Conservation (phyloP, 2,329 filamentous ascomycete species). For the Drechslerella dactyloides region DNA sequence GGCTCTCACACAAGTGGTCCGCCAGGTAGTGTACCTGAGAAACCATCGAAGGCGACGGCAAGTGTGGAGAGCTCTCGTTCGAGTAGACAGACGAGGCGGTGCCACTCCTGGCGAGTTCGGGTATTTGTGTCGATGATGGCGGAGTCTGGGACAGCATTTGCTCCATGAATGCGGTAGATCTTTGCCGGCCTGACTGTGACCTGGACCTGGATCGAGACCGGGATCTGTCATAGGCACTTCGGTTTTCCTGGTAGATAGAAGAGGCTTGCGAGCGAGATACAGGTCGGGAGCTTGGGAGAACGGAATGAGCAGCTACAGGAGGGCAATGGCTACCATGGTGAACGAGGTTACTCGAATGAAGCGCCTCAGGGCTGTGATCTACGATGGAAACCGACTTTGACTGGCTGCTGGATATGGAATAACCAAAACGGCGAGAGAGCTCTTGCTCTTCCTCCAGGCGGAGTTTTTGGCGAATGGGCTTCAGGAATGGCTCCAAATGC, state of each 20-base stretch:
- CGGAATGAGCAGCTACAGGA: neutral
- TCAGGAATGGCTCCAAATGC: constrained; percentile 86
- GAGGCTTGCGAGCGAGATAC: constrained; percentile 27
- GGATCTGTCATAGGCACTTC: constrained; percentile 12
- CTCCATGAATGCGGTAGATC: constrained; percentile 26
- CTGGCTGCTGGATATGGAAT: constrained; percentile 1
- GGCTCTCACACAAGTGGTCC: constrained; percentile 24
- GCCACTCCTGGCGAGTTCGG: constrained; percentile 53
- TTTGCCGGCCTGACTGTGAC: constrained; percentile 28
- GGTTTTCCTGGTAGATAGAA: constrained; percentile 9
- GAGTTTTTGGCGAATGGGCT: constrained; percentile 71
- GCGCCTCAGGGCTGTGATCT: neutral
- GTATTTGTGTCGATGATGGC: constrained; percentile 53
- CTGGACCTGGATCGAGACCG: constrained; percentile 20
- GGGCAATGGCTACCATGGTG: neutral
- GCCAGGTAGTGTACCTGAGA: constrained; percentile 36
- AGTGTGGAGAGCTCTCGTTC: constrained; percentile 52
- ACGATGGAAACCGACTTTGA: neutral
- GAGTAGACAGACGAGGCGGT: constrained; percentile 53
- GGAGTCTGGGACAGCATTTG: constrained; percentile 52
- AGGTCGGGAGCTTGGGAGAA: constrained; percentile 7
- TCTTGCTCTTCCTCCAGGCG: constrained; percentile 59
- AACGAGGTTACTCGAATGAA: neutral
- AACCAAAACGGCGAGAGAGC: constrained; percentile 13
- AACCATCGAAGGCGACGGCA: constrained; percentile 49